Evolutionary conservation across 2,329 filamentous ascomycete species (phyloP).

Genomic region (Drechslera avenae): DNA sequence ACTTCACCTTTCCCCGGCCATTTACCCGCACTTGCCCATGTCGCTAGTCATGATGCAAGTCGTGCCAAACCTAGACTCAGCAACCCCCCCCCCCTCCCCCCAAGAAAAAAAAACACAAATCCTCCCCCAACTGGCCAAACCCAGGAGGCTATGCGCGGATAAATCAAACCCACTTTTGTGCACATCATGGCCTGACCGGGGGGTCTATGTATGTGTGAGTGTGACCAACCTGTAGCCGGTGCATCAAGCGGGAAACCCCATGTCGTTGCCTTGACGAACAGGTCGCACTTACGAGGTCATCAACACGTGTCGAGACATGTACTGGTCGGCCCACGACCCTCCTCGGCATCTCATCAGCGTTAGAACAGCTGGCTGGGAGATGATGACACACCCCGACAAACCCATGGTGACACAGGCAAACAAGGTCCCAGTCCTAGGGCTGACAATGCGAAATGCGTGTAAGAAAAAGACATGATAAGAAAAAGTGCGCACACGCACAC

Average conservation of each 20-base stretch:
- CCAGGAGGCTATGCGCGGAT: conserved; percentile 24
- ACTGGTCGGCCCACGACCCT: conserved; percentile 5
- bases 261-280: conserved; percentile 1
- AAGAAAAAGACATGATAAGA: background rate
- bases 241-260: conserved; percentile 19
- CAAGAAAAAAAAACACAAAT: conserved; percentile 6
- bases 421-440: conserved; percentile 23
- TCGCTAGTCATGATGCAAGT: conserved; percentile 18
- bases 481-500: too few species aligned
- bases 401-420: conserved; percentile 21
- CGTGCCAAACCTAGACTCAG: conserved; percentile 18
- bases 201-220: background rate
- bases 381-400: background rate
- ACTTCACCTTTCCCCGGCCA: conserved; percentile 30
- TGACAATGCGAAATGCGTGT: conserved; percentile 9
- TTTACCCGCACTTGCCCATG: conserved; percentile 38
- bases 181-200: conserved; percentile 25
- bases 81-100: too few species aligned
- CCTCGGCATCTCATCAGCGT: background rate
- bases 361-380: background rate
- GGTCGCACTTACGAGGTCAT: conserved; percentile 2
- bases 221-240: conserved; percentile 32
- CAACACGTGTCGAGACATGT: conserved; percentile 13
- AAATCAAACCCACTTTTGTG: conserved; percentile 23
- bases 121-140: conserved; percentile 18